Conservation (phyloP, 192 early-diverging fungal genomes). For the Rhizoclosmatium globosum region DNA sequence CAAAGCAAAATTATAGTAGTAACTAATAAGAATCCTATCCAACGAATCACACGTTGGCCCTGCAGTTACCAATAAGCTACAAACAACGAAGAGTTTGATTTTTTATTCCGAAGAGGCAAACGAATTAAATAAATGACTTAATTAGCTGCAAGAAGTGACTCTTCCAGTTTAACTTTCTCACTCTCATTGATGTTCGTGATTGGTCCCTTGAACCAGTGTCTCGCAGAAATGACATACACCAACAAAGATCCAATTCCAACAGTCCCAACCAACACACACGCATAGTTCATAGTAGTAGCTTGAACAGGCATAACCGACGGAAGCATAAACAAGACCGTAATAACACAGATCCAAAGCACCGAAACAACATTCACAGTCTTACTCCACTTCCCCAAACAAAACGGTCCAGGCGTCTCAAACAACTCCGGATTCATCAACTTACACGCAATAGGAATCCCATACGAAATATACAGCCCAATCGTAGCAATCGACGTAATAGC, state of each 20-base stretch:
- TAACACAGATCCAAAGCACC: conserved; percentile 42
- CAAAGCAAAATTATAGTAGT: no score
- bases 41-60: no score
- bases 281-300: conserved; percentile 47
- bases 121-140: no score
- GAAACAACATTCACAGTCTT: conserved; percentile 31
- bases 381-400: conserved; percentile 44
- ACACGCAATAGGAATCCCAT: conserved; percentile 46
- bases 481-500: conserved; percentile 50
- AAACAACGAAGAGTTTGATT: no score
- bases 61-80: no score
- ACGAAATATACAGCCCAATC: conserved; percentile 48
- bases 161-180: no score
- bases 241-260: conserved; percentile 24
- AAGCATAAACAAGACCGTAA: conserved; percentile 45
- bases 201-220: conserved; percentile 51
- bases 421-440: conserved; percentile 36
- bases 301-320: conserved; percentile 43
- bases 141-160: no score
- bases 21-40: no score
- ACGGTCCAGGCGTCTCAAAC: conserved; percentile 29
- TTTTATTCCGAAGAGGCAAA: no score
- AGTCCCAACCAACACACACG: conserved; percentile 39
- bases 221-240: conserved; percentile 32
- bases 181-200: conserved; percentile 30